These are phyloP conservation scores for Pontederia paniculata DNA, from an alignment of 176 grass and related monocot genomes.

Conservation along the genomic window DNA sequence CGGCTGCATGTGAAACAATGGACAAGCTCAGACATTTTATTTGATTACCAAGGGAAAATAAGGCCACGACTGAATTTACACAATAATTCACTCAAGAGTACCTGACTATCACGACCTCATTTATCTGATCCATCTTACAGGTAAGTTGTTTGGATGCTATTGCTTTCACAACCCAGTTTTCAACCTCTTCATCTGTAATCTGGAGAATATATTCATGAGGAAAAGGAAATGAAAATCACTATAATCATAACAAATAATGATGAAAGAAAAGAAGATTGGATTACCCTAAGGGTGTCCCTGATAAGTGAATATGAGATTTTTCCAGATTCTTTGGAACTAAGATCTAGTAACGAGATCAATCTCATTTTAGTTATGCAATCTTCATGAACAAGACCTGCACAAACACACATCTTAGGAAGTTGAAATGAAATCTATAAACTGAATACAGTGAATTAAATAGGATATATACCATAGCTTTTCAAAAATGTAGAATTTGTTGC, in stretches of 20 bases:
- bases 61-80: neutral
- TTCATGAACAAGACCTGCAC: conserved; percentile 56
- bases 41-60: neutral
- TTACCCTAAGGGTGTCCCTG: conserved; percentile 54
- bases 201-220: conserved; percentile 16
- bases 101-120: conserved; percentile 58
- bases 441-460: neutral
- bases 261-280: neutral
- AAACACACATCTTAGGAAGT: conserved; percentile 16
- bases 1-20: conserved; percentile 37
- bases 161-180: conserved; percentile 91
- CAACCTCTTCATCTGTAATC: conserved; percentile 87
- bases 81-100: conserved; percentile 25
- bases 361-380: conserved; percentile 93
- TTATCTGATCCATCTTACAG: conserved; percentile 84
- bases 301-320: conserved; percentile 79
- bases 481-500: conserved; percentile 48
- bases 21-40: neutral
- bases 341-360: conserved; percentile 65
- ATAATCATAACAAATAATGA: neutral
- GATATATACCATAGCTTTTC: conserved; percentile 50
- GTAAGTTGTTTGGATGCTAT: conserved; percentile 64
- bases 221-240: neutral
- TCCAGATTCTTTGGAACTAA: conserved; percentile 47
- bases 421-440: neutral